Percentiles rank a stretch among this genome's conserved stretches.
Evolutionary conservation across 2,329 filamentous ascomycete genomes (phyloP).

Genomic region (Sphaerulina vaccinii): DNA sequence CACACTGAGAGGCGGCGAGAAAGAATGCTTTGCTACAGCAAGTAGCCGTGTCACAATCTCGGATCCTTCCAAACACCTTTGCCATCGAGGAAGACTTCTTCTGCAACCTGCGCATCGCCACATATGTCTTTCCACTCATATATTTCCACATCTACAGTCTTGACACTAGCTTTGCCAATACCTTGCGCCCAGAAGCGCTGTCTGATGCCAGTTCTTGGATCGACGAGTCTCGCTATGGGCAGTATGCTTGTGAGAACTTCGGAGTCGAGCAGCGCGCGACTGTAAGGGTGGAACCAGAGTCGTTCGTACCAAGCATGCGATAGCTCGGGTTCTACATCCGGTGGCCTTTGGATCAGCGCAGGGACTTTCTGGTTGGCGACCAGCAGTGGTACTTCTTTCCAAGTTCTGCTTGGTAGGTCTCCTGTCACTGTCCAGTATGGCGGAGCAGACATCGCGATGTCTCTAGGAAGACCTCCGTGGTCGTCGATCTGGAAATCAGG

Average conservation of each 20-base stretch:
- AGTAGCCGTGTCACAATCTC: slow-evolving; percentile 12
- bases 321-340: not conserved
- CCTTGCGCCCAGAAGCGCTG: slow-evolving; percentile 13
- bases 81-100: slow-evolving; percentile 14
- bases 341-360: slow-evolving; percentile 11
- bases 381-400: slow-evolving; percentile 17
- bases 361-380: slow-evolving; percentile 14
- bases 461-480: slow-evolving; percentile 7
- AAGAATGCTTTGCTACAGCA: too few relatives aligned
- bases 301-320: slow-evolving; percentile 9
- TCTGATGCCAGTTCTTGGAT: not conserved
- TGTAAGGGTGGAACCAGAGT: slow-evolving; percentile 22
- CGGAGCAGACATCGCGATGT: slow-evolving; percentile 15
- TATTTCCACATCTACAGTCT: slow-evolving; percentile 5
- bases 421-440: slow-evolving; percentile 20
- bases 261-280: slow-evolving; percentile 13
- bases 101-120: not conserved
- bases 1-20: too few relatives aligned
- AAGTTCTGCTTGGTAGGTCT: slow-evolving; percentile 2
- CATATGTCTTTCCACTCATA: slow-evolving; percentile 12
- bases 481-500: not conserved
- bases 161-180: slow-evolving; percentile 12
- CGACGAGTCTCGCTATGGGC: slow-evolving; percentile 9
- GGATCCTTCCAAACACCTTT: slow-evolving; percentile 15
- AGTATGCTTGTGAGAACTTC: slow-evolving; percentile 3